These are phyloP conservation scores for Myrica gale DNA, from an alignment of 306 rosid species.

Conservation along the genomic window DNA sequence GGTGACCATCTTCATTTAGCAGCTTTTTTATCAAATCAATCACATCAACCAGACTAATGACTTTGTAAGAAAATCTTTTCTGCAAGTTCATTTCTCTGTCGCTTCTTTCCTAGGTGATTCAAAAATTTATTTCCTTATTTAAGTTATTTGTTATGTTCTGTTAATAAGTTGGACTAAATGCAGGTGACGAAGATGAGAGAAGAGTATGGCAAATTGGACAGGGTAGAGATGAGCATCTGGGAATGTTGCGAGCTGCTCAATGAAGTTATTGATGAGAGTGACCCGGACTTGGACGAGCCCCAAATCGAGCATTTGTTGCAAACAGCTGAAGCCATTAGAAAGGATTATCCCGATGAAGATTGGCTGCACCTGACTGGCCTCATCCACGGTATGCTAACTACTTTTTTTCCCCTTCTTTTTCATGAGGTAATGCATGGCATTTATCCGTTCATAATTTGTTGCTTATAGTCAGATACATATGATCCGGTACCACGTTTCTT, in stretches of 20 bases:
- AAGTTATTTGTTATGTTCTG: background rate
- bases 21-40: slow-evolving; percentile 50
- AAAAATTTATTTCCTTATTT: background rate
- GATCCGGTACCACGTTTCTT: no score
- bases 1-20: background rate
- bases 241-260: slow-evolving; percentile 80
- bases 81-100: background rate
- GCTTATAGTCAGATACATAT: no score
- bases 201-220: slow-evolving; percentile 60
- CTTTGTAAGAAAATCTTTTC: slow-evolving; percentile 45
- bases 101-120: background rate
- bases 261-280: slow-evolving; percentile 83
- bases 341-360: slow-evolving; percentile 71
- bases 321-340: slow-evolving; percentile 80
- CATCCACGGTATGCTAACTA: slow-evolving; percentile 55
- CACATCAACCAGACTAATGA: slow-evolving; percentile 64
- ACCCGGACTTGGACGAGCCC: slow-evolving; percentile 84
- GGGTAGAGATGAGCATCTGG: slow-evolving; percentile 79
- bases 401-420: background rate
- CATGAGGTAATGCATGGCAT: background rate
- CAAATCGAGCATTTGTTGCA: slow-evolving; percentile 76
- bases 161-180: background rate
- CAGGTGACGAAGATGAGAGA: slow-evolving; percentile 77
- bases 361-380: slow-evolving; percentile 84
- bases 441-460: no score